Percentiles rank a stretch among this genome's conserved stretches.
phyloP scores from a whole-genome alignment of 2,329 filamentous ascomycete species.

The Dactylellina drechsleri region DNA sequence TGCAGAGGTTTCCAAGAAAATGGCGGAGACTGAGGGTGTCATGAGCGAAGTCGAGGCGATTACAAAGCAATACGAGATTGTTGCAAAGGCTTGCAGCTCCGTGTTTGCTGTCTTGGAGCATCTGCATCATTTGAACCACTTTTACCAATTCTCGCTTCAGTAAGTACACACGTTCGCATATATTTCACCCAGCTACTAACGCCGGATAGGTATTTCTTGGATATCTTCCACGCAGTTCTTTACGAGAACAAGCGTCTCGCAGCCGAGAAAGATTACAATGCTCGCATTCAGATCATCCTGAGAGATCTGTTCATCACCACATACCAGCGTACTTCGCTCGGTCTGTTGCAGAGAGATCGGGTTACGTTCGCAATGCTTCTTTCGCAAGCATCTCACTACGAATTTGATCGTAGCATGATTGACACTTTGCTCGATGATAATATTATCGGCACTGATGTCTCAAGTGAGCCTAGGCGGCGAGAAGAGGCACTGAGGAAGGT shows the following conservation, averaged over 20 bases:
- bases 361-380: slow-evolving; percentile 95
- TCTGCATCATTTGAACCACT: slow-evolving; percentile 97
- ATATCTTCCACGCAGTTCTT: slow-evolving; percentile 95
- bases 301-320: slow-evolving; percentile 89
- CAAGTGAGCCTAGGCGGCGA: slow-evolving; percentile 71
- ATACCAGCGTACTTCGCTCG: slow-evolving; percentile 94
- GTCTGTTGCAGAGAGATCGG: slow-evolving; percentile 90
- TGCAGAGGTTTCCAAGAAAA: slow-evolving; percentile 94
- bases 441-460: slow-evolving; percentile 80
- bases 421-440: slow-evolving; percentile 84
- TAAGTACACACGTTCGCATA: slow-evolving; percentile 25
- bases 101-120: slow-evolving; percentile 97
- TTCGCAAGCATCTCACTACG: slow-evolving; percentile 92
- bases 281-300: slow-evolving; percentile 87
- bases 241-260: slow-evolving; percentile 79
- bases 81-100: slow-evolving; percentile 93
- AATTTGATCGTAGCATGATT: slow-evolving; percentile 90
- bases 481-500: slow-evolving; percentile 76
- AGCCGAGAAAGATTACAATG: slow-evolving; percentile 77
- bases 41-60: slow-evolving; percentile 98
- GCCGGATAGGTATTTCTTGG: slow-evolving; percentile 77
- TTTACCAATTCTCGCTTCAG: slow-evolving; percentile 98
- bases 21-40: slow-evolving; percentile 94
- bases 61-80: slow-evolving; percentile 90
- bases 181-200: slow-evolving; percentile 5